Conservation (phyloP, 495 filamentous ascomycete genomes). For the Podospora pseudocomata region DNA sequence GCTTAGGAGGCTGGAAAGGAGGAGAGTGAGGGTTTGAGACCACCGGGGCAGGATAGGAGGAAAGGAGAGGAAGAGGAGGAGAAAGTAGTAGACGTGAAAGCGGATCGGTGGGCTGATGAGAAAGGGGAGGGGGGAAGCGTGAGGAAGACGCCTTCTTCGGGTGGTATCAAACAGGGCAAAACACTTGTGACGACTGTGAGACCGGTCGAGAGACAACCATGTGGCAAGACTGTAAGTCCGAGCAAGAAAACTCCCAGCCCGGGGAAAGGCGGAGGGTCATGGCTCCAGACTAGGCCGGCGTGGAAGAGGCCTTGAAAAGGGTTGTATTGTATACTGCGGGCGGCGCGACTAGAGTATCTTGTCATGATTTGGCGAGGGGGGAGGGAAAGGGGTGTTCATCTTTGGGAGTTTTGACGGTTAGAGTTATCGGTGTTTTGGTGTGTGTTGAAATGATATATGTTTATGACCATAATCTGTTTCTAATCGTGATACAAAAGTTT, state of each 20-base stretch:
- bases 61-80: neutral
- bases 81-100: neutral
- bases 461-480: neutral
- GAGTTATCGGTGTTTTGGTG: neutral
- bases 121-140: neutral
- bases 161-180: neutral
- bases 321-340: too few relatives aligned
- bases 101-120: neutral
- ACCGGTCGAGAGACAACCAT: neutral
- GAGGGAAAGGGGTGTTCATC: neutral
- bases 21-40: neutral
- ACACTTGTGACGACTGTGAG: neutral
- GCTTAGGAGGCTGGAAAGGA: slow-evolving; percentile 8
- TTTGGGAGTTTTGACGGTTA: neutral
- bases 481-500: too few relatives aligned
- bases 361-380: too few relatives aligned
- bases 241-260: neutral
- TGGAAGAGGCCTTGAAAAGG: neutral
- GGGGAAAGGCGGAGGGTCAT: neutral
- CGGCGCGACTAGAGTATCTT: too few relatives aligned
- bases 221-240: neutral
- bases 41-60: neutral
- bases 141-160: neutral
- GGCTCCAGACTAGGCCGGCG: neutral
- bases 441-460: neutral